A percentile compares a stretch with the other conserved stretches of the same genome.
These are phyloP conservation scores for Gymnopus androsaceus DNA, from an alignment of 1,284 basidiomycete genomes.

Conservation along the genomic window DNA sequence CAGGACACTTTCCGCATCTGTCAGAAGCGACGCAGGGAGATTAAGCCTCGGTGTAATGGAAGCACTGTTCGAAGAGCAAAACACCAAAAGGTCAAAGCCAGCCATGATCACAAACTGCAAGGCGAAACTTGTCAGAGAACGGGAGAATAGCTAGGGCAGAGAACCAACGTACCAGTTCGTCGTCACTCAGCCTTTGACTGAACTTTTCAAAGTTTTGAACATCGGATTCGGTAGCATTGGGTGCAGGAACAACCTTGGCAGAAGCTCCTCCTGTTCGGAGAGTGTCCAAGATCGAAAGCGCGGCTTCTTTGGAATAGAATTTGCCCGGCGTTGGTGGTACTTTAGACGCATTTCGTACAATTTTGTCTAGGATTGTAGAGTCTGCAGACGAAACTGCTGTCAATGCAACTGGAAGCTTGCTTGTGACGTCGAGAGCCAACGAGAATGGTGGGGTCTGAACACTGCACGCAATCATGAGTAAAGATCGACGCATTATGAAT, in stretches of 20 bases:
- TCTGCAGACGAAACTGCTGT: slow-evolving; percentile 35
- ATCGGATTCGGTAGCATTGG: slow-evolving; percentile 40
- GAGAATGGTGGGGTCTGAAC: slow-evolving; percentile 28
- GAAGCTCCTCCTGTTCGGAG: slow-evolving; percentile 53
- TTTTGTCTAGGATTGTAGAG: slow-evolving; percentile 34
- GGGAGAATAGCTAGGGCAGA: not conserved
- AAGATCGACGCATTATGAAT: not conserved
- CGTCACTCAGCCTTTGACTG: slow-evolving; percentile 43
- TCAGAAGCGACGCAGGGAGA: slow-evolving; percentile 36
- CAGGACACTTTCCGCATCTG: slow-evolving; percentile 33
- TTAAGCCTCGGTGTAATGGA: slow-evolving; percentile 48
- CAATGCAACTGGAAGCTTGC: slow-evolving; percentile 45
- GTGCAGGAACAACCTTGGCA: slow-evolving; percentile 42
- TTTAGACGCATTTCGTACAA: slow-evolving; percentile 36
- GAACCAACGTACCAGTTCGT: slow-evolving; percentile 48
- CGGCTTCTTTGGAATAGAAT: slow-evolving; percentile 49
- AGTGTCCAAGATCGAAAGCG: slow-evolving; percentile 47
- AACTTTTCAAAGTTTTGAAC: slow-evolving; percentile 47
- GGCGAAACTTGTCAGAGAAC: not conserved
- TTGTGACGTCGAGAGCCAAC: slow-evolving; percentile 43
- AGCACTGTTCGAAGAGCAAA: slow-evolving; percentile 52
- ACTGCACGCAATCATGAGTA: not conserved
- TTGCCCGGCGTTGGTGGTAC: slow-evolving; percentile 55
- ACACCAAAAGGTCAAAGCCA: slow-evolving; percentile 48
- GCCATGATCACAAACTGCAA: slow-evolving; percentile 54